phyloP scores from a whole-genome alignment of 495 filamentous ascomycete genomes.

The Tuber umbilicatum region DNA sequence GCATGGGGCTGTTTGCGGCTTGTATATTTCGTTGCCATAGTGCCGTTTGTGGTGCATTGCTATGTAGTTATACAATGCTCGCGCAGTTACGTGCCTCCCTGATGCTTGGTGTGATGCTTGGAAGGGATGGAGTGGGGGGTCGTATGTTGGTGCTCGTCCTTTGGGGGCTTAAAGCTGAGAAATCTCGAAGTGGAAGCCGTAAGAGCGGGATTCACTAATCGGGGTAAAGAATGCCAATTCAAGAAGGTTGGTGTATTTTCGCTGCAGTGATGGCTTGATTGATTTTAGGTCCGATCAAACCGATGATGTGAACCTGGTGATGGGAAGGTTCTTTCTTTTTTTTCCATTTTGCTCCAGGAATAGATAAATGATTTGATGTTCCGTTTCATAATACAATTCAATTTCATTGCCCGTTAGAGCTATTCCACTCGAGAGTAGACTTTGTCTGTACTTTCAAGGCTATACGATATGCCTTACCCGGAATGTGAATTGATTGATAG shows the following conservation, averaged over 20 bases:
- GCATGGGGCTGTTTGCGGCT: conserved; percentile 2
- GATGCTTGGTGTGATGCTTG: not conserved
- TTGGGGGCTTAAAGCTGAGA: not conserved
- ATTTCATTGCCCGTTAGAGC: not conserved
- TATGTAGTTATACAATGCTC: not conserved
- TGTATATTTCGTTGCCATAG: not conserved
- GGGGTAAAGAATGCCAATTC: not conserved
- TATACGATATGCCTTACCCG: not conserved
- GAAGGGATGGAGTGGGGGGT: not conserved
- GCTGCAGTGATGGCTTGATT: not conserved
- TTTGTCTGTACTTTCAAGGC: not conserved
- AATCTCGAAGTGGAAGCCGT: not conserved
- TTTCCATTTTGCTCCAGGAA: not conserved
- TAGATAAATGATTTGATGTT: not conserved
- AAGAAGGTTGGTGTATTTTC: not conserved
- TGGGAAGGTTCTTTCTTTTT: not conserved
- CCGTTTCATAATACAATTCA: not conserved
- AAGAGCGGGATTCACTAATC: not conserved
- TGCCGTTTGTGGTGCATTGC: not conserved
- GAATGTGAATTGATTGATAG: not conserved
- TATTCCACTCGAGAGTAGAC: not conserved
- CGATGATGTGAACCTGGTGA: not conserved
- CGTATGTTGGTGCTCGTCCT: not conserved
- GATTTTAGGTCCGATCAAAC: not conserved
- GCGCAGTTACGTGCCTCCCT: not conserved